These are phyloP conservation scores for Pugionium dolabratum DNA, from an alignment of 345 rosid genomes.

Conservation along the genomic window DNA sequence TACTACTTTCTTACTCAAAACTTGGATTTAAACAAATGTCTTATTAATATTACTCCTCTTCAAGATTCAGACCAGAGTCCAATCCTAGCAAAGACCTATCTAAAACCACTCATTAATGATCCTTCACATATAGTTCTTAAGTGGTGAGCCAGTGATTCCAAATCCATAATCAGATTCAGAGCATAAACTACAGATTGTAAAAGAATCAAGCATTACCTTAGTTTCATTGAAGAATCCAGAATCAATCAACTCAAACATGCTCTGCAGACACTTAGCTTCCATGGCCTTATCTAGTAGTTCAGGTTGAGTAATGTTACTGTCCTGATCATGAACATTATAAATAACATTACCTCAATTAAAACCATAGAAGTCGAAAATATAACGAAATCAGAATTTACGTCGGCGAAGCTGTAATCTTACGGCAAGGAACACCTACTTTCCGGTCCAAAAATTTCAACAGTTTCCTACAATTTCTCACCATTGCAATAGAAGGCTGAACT, in stretches of 20 bases:
- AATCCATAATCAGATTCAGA: slow-evolving; percentile 1
- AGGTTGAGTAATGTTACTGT: slow-evolving; percentile 37
- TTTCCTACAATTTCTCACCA: slow-evolving; percentile 32
- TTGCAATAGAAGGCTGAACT: slow-evolving; percentile 7
- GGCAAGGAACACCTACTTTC: slow-evolving; percentile 18
- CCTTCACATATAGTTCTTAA: neutral
- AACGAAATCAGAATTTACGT: slow-evolving; percentile 3
- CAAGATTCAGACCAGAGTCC: neutral
- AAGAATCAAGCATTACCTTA: slow-evolving; percentile 47
- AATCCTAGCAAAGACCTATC: neutral
- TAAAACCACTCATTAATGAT: neutral
- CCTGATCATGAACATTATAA: slow-evolving; percentile 49
- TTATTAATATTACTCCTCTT: neutral
- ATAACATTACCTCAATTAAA: slow-evolving; percentile 2
- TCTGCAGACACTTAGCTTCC: slow-evolving; percentile 46
- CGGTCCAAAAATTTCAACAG: slow-evolving; percentile 21
- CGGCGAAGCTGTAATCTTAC: slow-evolving; percentile 32
- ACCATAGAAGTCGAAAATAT: neutral
- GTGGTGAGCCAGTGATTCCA: neutral
- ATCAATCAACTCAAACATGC: slow-evolving; percentile 55
- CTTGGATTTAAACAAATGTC: neutral
- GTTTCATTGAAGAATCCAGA: slow-evolving; percentile 63
- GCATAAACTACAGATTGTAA: neutral
- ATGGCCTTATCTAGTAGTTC: slow-evolving; percentile 36
- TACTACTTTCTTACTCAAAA: neutral